phyloP scores from a whole-genome alignment of 495 filamentous ascomycete genomes.

The Hypoxylon intermedium region DNA sequence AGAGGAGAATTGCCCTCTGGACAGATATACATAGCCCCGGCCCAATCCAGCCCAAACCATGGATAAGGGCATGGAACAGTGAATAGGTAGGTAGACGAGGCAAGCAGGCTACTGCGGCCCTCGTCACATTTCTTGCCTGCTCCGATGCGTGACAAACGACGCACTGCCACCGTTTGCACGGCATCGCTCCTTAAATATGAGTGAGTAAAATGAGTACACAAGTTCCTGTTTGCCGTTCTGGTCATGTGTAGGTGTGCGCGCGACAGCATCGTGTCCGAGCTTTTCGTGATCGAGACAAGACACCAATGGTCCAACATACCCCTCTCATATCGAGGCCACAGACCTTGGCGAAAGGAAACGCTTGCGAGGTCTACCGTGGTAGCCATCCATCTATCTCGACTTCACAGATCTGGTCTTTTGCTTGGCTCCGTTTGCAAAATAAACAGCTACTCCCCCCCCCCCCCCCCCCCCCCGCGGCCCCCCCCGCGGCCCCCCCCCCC shows the following conservation, averaged over 20 bases:
- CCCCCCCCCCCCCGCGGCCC: slow-evolving; percentile 35
- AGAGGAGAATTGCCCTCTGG: slow-evolving; percentile 7
- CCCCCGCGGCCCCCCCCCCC: too few species aligned
- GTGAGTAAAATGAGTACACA: neutral
- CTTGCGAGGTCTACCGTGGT: slow-evolving; percentile 2
- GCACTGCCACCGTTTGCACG: slow-evolving; percentile 35
- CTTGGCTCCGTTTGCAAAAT: slow-evolving; percentile 23
- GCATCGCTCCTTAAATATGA: slow-evolving; percentile 12
- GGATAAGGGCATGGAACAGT: slow-evolving; percentile 18
- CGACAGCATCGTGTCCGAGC: slow-evolving; percentile 11
- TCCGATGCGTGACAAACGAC: slow-evolving; percentile 30
- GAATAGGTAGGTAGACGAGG: slow-evolving; percentile 14
- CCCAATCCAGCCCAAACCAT: neutral
- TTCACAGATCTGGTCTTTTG: slow-evolving; percentile 1
- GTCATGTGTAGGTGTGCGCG: too few species aligned
- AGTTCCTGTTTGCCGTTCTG: slow-evolving; percentile 1
- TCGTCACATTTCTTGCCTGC: slow-evolving; percentile 23
- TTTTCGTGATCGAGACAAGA: slow-evolving; percentile 10
- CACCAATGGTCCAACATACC: neutral
- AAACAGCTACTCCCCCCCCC: neutral
- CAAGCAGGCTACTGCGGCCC: slow-evolving; percentile 32
- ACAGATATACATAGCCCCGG: slow-evolving; percentile 5
- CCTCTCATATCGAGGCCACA: slow-evolving; percentile 4
- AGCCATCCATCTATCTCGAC: slow-evolving; percentile 8
- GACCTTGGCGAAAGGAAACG: slow-evolving; percentile 16